A percentile compares a stretch with the other conserved stretches of the same genome.
These are phyloP conservation scores for Monosporascus sp. DNA, from an alignment of 2,329 filamentous ascomycete genomes.

Conservation along the genomic window DNA sequence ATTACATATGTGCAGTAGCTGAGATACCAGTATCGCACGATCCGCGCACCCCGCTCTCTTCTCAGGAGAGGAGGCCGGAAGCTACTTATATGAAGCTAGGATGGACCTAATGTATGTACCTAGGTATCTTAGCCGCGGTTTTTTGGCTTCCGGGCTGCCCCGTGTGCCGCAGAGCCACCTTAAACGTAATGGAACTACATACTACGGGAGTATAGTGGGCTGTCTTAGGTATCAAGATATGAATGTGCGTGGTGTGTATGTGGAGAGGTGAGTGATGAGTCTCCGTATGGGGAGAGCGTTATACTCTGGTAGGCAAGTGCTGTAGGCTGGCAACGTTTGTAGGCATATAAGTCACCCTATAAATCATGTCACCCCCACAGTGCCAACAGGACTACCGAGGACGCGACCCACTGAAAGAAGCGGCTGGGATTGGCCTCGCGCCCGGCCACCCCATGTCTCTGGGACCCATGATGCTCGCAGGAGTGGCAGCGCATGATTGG, in stretches of 20 bases:
- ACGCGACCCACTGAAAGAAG: background rate
- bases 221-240: no score
- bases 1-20: no score
- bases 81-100: no score
- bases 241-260: no score
- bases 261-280: no score
- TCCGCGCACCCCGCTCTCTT: no score
- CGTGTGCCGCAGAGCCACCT: background rate
- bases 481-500: slow-evolving; percentile 20
- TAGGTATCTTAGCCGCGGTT: background rate
- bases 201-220: background rate
- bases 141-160: background rate
- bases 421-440: background rate
- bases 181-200: background rate
- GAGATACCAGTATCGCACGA: no score
- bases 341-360: background rate
- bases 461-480: slow-evolving; percentile 9
- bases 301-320: no score
- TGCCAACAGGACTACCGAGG: background rate
- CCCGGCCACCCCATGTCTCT: background rate
- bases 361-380: background rate
- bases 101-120: background rate
- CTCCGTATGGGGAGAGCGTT: no score
- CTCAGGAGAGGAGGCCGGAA: no score
- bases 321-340: no score